Evolutionary conservation across 169 alveolate genomes (phyloP), one percentile per base, ranked within the genome.

Genomic region (Theileria orientalis): DNA sequence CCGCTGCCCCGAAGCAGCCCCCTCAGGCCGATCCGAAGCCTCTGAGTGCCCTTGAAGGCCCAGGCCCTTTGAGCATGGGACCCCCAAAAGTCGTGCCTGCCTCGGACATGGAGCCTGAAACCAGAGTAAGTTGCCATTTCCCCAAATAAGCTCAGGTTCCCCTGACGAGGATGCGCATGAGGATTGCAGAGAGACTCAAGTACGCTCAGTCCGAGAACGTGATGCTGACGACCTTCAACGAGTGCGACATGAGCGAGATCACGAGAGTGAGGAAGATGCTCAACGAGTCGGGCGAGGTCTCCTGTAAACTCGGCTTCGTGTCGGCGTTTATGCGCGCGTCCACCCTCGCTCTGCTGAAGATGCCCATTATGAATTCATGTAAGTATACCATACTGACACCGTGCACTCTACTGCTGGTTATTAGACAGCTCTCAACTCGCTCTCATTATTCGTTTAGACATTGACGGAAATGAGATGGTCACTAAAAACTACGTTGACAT

Each of bases 151-250:
- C 3, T 42, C 59, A 76, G 86, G 96, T 92, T n/a, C 96, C 94
- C 21, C 91, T 95, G 97, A 84, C 87, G 47, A 91, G 97, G 59
- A 95, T 95, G 97, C 87, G 98, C 51, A 85, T 83, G 77, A 78
- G 95, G 33, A 95, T 95, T 40, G 96, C 97, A 0, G 94, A 91
- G 75, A 87, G 98, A n/a, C 92, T 95, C 9, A 95, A 95, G 90
- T 95, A 86, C 32, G 94, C 98, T 3, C 97, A 95, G 83, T 93
- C 94, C 83, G 92, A 95, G 21, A 92, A 91, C 27, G 98, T 95
- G 16, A 90, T 94, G 96, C 83, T 95, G 74, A 94, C 98, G 67
- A 95, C 98, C 11, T 95, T 95, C 83, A 91, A 94, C 64, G 98
- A 95, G 86, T 91, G 95, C 54, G 96, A 92, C 78, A 92, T 92